Evolutionary conservation across 75 land plant genomes (phyloP), one percentile per base, ranked within the genome.

Genomic region (Sequoia sempervirens): DNA sequence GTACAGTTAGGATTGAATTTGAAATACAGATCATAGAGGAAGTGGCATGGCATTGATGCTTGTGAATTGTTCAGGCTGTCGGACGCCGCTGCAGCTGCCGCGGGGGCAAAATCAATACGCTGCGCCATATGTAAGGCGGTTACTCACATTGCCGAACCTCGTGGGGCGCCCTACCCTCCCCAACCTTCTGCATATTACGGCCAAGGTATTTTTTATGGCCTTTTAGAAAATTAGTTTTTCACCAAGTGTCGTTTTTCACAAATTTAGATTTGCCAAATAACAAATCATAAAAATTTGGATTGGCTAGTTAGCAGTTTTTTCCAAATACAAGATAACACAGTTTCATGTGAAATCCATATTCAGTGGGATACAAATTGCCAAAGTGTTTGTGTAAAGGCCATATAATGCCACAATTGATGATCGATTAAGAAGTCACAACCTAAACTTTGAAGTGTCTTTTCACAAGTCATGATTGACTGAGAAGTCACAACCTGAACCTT

Each of bases 41-140:
- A 23, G 9, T 61, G n/a, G 66, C 66, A 61, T 61, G 66, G 66
- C 66, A 61, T 6, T 61, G n/a, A 90, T 92, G 92, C 90, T 93
- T 47, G 93, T 95, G 52, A 79, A 91, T 81, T 95, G 96, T 76
- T 89, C 92, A 76, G 73, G 80, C 72, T 95, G 96, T 85, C 87
- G 83, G 26, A 95, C 95, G 14, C 91, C 93, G 18, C 84, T 95
- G 76, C 92, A 90, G 86, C 89, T 93, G 23, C 98, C 98, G 45
- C 87, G 37, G 95, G 91, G 1, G 94, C 97, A n/a, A 82, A 15
- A 64, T 87, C 94, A 38, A 95, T 96, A 86, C 91, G 94, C 66
- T 96, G 98, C 86, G 93, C 89, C 38, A 34, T 95, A 58, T 96
- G 98, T 84, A 84, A 87, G 2, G 90, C 90, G 26, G 76, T 95